Percentiles rank a stretch among this genome's conserved stretches.
These are phyloP conservation scores for Claviceps pusilla DNA, from an alignment of 2,329 filamentous ascomycete genomes.

Conservation along the genomic window DNA sequence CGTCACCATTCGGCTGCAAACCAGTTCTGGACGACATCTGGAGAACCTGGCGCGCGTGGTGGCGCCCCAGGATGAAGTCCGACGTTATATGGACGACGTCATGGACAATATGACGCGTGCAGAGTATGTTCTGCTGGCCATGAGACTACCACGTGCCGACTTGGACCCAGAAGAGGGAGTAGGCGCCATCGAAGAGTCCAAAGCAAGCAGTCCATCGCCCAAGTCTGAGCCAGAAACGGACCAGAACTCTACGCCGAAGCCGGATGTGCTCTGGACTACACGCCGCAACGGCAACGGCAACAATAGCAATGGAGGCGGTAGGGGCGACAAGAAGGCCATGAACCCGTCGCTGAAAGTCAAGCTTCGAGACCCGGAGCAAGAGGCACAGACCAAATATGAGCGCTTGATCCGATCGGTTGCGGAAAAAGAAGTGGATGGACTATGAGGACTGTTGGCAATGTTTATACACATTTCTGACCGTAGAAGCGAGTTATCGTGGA, in stretches of 20 bases:
- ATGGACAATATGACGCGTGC: constrained; percentile 56
- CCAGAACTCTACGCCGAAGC: constrained; percentile 11
- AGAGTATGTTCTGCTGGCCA: constrained; percentile 51
- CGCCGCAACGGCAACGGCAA: neutral
- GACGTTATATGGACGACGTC: constrained; percentile 53
- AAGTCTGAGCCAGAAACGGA: constrained; percentile 15
- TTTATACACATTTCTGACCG: too few species aligned
- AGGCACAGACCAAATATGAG: constrained; percentile 20
- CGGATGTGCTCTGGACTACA: constrained; percentile 23
- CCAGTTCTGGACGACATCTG: constrained; percentile 38
- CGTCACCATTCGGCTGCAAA: constrained; percentile 46
- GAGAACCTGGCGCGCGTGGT: constrained; percentile 48
- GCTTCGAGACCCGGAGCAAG: constrained; percentile 20
- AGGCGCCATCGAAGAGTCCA: constrained; percentile 15
- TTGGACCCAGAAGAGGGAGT: constrained; percentile 17
- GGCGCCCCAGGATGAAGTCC: constrained; percentile 46
- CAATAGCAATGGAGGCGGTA: neutral
- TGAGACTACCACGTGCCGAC: constrained; percentile 40
- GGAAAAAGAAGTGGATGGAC: constrained; percentile 17
- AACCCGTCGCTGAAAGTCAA: constrained; percentile 9
- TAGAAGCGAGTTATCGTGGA: neutral
- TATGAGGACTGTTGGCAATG: constrained; percentile 3
- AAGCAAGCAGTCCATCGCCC: constrained; percentile 16
- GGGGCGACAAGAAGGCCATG: constrained; percentile 3
- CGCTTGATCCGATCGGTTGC: constrained; percentile 23